Base-by-base conservation (phyloP, 2,329 filamentous ascomycete genomes). In the Pleoardoris graminearum region DNA sequence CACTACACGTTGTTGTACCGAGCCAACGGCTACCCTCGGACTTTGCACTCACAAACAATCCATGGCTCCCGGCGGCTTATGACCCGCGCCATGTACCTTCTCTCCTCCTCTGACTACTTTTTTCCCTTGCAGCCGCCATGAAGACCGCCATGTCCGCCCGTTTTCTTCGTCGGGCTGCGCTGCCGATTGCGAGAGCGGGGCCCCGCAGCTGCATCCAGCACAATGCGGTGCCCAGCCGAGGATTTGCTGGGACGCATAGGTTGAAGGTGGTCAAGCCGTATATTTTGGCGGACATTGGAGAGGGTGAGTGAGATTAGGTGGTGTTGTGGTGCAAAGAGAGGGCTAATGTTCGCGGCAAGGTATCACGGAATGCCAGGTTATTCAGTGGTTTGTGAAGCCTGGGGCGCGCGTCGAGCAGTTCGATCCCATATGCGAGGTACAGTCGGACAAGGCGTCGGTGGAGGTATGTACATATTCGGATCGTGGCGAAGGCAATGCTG, bases 331-430 rank as follows among this genome's bases (percentile, higher is more conserved):
- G n/a, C n/a, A n/a, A n/a, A n/a, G n/a, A 14, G 32, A 25, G 21
- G 47, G 49, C 60, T 62, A 32, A 53, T 41, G 47, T n/a, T n/a
- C n/a, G 16, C 3, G 63, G 45, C 48, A 48, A 94, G 94, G 94
- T 50, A 99, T 97, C 68, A 92, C 94, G 71, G 94, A 99, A 77
- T 96, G 94, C 70, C 94, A 99, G 76, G 90, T 99, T 68, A 97
- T 97, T 67, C 94, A 99, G 79, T 99, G 94, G 94, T 99, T 97
- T 73, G 93, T 99, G 61, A 89, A 97, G 76, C 91, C 95, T 44
- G 93, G 92, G 53, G 94, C 94, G 30, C 87, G 89, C 52, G 92
- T 99, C 65, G 92, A 99, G 78, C 93, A 99, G 78, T 99, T 96
- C 82, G 94, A 95, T 64, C 94, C 93, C 54, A 82, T 99, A 41